Evolutionary conservation across 495 filamentous ascomycete genomes (phyloP), one percentile per base, ranked within the genome.

Genomic region (Gamarada debralockiae): DNA sequence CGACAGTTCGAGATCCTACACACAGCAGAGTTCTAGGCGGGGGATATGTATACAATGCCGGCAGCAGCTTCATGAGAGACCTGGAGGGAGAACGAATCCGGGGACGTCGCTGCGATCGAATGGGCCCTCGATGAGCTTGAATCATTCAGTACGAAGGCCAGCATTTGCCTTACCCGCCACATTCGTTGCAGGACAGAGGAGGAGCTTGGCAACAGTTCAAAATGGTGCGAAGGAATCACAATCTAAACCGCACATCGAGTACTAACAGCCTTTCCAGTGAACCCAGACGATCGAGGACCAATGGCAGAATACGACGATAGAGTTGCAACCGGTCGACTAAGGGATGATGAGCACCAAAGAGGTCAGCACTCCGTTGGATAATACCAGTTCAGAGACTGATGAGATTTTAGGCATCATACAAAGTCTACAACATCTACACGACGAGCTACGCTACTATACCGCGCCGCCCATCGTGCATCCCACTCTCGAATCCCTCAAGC

Each of bases 341-440:
- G 85, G 48, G 88, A 97, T 67, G 93, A 98, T 63, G 79, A 89
- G 43, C 89, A 97, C 61, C 93, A 98, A 65, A 74, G 95, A 75
- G 88, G 89, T 90, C 67, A 60, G 75, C 56, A 27, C 20, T 24
- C 24, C 25, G 20, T 20, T 20, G n/a, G n/a, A 27, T 21, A 18
- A 12, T 29, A 18, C 2, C 44, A 25, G 36, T 41, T 34, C 48
- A n/a, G 37, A 41, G 13, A 41, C 37, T 36, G 42, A 59, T 59
- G 34, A 36, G 36, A 36, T 40, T 50, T 41, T 53, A 92, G 88
- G 82, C 18, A 93, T 98, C 55, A 87, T 98, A 46, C 83, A 92
- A 58, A 82, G 77, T 60, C 77, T 98, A 3, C 92, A 98, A 66
- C 83, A 92, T 61, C 80, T 98, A 14, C 90, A 96, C 67, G 83